Conservation (phyloP, 129 eudicot genomes). For the Pulicaria dysenterica region DNA sequence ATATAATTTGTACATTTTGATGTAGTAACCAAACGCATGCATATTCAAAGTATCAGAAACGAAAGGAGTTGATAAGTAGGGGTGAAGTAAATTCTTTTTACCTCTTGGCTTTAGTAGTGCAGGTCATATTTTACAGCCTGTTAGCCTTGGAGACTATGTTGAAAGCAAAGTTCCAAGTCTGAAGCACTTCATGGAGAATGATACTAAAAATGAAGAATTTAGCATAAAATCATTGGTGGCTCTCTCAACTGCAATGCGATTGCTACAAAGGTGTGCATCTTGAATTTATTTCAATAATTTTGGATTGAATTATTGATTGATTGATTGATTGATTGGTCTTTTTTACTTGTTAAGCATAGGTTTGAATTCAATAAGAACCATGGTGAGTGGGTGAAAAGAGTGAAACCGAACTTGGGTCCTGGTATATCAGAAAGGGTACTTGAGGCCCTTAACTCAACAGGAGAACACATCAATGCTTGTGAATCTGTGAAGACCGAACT, state of each 20-base stretch:
- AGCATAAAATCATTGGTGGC: conserved; percentile 68
- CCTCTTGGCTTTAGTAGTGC: conserved; percentile 28
- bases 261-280: conserved; percentile 67
- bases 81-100: not conserved
- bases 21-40: not conserved
- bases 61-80: not conserved
- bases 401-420: conserved; percentile 76
- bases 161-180: conserved; percentile 72
- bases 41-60: not conserved
- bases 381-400: conserved; percentile 75
- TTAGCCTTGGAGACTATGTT: conserved; percentile 62
- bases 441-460: conserved; percentile 63
- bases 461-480: conserved; percentile 51
- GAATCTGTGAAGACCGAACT: conserved; percentile 55
- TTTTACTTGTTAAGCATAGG: conserved; percentile 40
- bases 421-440: conserved; percentile 72
- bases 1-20: not conserved
- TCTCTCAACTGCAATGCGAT: conserved; percentile 77
- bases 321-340: not conserved
- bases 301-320: too few relatives aligned
- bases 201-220: conserved; percentile 41
- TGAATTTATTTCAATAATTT: not conserved
- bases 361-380: conserved; percentile 90
- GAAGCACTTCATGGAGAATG: conserved; percentile 53
- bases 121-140: conserved; percentile 50